phyloP scores from a whole-genome alignment of 1,284 basidiomycete species.

The Irpex sp. region DNA sequence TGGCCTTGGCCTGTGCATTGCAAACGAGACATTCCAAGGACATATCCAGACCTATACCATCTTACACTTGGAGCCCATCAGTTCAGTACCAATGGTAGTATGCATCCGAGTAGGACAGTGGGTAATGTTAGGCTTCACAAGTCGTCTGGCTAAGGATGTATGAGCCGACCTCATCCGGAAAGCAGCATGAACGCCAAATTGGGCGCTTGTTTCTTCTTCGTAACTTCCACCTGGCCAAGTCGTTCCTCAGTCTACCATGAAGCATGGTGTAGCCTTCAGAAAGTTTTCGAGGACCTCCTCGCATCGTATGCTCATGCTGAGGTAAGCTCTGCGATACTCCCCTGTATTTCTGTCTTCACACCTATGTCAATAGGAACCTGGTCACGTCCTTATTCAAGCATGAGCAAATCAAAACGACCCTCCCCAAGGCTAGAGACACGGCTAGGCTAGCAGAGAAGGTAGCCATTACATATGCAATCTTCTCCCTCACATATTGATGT shows the following conservation, averaged over 20 bases:
- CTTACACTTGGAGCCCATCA: too few relatives aligned
- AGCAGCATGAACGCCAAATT: neutral
- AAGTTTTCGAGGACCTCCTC: constrained; percentile 86
- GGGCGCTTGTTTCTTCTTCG: neutral
- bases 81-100: too few relatives aligned
- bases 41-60: too few relatives aligned
- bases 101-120: too few relatives aligned
- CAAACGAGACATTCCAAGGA: too few relatives aligned
- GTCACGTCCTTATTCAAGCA: constrained; percentile 95
- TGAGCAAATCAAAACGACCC: constrained; percentile 94
- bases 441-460: constrained; percentile 94
- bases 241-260: constrained; percentile 49
- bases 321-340: constrained; percentile 41
- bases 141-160: neutral
- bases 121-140: neutral
- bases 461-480: constrained; percentile 1
- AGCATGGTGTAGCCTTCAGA: constrained; percentile 87
- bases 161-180: neutral
- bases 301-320: constrained; percentile 83
- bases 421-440: constrained; percentile 93
- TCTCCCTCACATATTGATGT: neutral
- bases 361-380: constrained; percentile 64
- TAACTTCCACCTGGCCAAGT: constrained; percentile 3
- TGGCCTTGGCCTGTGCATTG: too few relatives aligned
- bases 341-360: neutral